These are phyloP conservation scores for Arabis hirsuta DNA, from an alignment of 345 rosid species.

Conservation along the genomic window DNA sequence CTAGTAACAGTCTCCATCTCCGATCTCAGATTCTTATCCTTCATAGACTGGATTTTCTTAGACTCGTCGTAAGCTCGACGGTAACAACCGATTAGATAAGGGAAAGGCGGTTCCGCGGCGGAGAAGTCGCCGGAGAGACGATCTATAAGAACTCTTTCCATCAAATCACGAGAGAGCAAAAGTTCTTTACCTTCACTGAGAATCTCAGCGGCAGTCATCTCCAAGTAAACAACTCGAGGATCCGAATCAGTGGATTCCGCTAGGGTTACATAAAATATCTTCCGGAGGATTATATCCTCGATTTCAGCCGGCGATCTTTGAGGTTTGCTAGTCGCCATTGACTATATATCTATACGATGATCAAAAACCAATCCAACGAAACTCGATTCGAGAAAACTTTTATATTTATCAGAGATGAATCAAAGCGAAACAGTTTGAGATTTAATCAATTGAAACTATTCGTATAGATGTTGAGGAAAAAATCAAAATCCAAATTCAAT, in stretches of 20 bases:
- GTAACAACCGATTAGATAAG: conserved; percentile 76
- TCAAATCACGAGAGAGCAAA: conserved; percentile 66
- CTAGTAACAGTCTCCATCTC: conserved; percentile 68
- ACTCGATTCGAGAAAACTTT: background rate
- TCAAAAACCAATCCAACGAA: conserved; percentile 11
- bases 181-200: conserved; percentile 87
- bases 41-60: conserved; percentile 80
- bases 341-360: background rate
- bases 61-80: conserved; percentile 80
- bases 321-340: conserved; percentile 66
- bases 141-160: conserved; percentile 82
- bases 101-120: conserved; percentile 60
- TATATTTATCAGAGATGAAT: conserved; percentile 6
- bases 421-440: background rate
- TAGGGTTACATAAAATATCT: conserved; percentile 71
- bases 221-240: conserved; percentile 65
- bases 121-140: conserved; percentile 78
- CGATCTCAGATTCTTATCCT: conserved; percentile 67
- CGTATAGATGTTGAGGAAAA: background rate
- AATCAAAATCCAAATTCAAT: background rate
- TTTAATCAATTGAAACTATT: background rate
- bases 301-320: conserved; percentile 75
- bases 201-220: conserved; percentile 89
- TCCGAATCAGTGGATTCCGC: conserved; percentile 50
- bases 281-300: conserved; percentile 89